Evolutionary conservation across 768 basidiomycete species (phyloP).

Genomic region (Grammothele lineata): DNA sequence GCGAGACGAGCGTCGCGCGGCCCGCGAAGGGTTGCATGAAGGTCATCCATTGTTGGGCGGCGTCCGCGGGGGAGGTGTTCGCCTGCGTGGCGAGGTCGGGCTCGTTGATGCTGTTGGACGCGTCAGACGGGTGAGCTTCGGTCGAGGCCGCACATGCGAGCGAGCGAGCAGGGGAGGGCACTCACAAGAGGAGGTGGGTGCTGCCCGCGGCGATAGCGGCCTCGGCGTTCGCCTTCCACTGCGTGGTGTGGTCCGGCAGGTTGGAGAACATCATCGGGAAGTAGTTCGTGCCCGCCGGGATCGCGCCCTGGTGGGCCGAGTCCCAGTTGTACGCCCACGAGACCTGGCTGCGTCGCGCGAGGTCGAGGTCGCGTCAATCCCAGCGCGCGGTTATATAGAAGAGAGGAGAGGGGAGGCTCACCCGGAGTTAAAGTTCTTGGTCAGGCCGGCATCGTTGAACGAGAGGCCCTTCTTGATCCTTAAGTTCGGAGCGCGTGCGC

Average conservation of each 20-base stretch:
- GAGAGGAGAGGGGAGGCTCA: conserved; percentile 11
- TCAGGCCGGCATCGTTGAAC: conserved; percentile 23
- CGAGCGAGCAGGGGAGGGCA: neutral
- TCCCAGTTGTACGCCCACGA: conserved; percentile 28
- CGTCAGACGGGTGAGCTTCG: neutral
- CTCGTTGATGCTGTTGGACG: conserved; percentile 26
- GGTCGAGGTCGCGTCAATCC: neutral
- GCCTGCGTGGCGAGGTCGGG: conserved; percentile 26
- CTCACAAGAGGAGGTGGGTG: conserved; percentile 25
- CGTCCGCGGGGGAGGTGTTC: conserved; percentile 24
- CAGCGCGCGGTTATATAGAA: neutral
- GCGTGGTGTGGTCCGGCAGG: conserved; percentile 13
- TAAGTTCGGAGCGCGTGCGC: conserved; percentile 1
- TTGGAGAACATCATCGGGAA: conserved; percentile 27
- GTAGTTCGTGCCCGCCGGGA: conserved; percentile 18
- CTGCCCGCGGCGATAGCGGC: conserved; percentile 26
- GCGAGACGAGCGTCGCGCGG: conserved; percentile 27
- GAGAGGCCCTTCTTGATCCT: conserved; percentile 26
- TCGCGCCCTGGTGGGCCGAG: conserved; percentile 9
- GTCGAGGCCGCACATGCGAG: neutral
- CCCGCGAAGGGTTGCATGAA: conserved; percentile 30
- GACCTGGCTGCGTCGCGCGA: conserved; percentile 13
- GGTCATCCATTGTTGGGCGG: conserved; percentile 25
- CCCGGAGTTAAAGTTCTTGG: conserved; percentile 19
- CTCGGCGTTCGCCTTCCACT: conserved; percentile 23